These are phyloP conservation scores for Pisolithus orientalis DNA, from an alignment of 768 basidiomycete species.

Conservation along the genomic window DNA sequence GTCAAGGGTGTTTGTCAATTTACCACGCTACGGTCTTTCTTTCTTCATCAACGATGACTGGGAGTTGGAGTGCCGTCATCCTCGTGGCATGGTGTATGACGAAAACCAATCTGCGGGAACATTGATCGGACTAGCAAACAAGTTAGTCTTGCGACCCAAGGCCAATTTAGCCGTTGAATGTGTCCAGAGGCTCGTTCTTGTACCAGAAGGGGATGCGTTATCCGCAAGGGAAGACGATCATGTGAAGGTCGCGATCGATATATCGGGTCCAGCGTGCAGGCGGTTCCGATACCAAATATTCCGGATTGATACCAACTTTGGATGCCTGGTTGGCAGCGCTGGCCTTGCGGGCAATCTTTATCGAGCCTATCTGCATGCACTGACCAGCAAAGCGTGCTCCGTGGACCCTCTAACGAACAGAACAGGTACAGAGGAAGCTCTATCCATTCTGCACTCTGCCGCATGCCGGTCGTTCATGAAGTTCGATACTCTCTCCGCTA, in stretches of 20 bases:
- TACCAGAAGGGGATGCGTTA: constrained; percentile 4
- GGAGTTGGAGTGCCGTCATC: constrained; percentile 32
- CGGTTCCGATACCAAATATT: constrained; percentile 16
- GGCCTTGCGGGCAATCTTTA: constrained; percentile 22
- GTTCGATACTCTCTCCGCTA: constrained; percentile 17
- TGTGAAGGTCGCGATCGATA: too few relatives aligned
- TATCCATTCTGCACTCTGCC: constrained; percentile 30
- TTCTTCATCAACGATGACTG: constrained; percentile 28
- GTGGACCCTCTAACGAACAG: constrained; percentile 37
- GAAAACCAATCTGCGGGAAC: constrained; percentile 31
- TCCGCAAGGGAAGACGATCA: background rate
- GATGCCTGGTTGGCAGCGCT: constrained; percentile 17
- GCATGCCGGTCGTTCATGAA: constrained; percentile 33
- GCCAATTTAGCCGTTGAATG: background rate
- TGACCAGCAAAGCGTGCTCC: constrained; percentile 29
- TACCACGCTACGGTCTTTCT: constrained; percentile 31
- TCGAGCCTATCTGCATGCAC: constrained; percentile 35
- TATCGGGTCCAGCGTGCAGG: background rate
- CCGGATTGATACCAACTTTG: constrained; percentile 17
- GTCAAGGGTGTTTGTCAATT: constrained; percentile 16
- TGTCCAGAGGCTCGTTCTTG: constrained; percentile 4
- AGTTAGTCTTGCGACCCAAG: constrained; percentile 30
- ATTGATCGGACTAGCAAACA: constrained; percentile 33
- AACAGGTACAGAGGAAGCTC: constrained; percentile 37
- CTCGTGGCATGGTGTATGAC: constrained; percentile 34